Evolutionary conservation across 768 basidiomycete genomes (phyloP), one percentile per base, ranked within the genome.

Genomic region (Suillus discolor): DNA sequence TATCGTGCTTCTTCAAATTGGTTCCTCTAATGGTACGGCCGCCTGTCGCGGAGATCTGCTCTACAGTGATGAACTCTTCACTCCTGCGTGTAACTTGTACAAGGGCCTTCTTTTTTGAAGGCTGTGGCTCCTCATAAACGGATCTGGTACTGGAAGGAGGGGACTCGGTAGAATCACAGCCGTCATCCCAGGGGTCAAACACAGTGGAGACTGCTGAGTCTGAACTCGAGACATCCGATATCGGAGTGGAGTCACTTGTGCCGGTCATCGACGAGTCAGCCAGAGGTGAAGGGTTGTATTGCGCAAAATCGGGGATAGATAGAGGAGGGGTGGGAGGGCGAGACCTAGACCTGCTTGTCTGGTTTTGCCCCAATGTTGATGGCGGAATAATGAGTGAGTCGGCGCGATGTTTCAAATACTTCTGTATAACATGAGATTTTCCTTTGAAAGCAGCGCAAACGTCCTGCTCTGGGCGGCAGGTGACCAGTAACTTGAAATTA

Each of bases 381-480:
- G 54, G 20, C 20, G 31, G 3, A n/a, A 20, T 20, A 13, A 55
- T n/a, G 34, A 6, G 2, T 31, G 54, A 13, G 54, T 55, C 31
- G 20, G 34, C 12, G 12, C 13, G 34, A 63, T 34, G 34, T 28
- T 57, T 42, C 12, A 67, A n/a, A 49, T 28, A 23, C 39, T 57
- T 55, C 57, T 45, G 25, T 23, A 62, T 4, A 15, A 68, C 49
- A 25, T 68, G 65, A 12, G 39, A 20, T 36, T 53, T 62, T 34
- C 61, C 54, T 57, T 57, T 13, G 55, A 68, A 61, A n/a, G 62
- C 66, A 15, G 16, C 41, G 5, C 44, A 36, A n/a, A 65, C 44
- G n/a, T 75, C 74, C 7, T 61, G 67, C 34, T 78, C 74, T 2
- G 72, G 71, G 15, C 74, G 77, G 44, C 68, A 53, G 4, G 77